Evolutionary conservation across 2,329 filamentous ascomycete species (phyloP), one percentile per base, ranked within the genome.

Genomic region (Apiospora rasikravindrae): DNA sequence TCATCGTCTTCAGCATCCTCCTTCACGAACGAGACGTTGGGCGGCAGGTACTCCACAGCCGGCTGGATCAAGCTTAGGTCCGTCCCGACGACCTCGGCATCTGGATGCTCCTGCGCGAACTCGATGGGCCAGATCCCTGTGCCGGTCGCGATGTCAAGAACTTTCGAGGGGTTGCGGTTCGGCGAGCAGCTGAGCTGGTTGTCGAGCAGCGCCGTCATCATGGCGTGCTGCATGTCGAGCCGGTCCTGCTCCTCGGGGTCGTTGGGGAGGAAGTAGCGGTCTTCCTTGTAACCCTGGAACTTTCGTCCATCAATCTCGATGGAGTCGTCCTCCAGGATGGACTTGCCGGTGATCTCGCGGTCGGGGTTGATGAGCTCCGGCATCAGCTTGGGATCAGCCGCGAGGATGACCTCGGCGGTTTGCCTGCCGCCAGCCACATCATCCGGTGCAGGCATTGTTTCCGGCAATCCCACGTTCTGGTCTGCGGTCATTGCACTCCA

Each of bases 181-280:
- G 78, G 81, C 7, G 82, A 77, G 67, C 81, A 83, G 66, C 81
- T 83, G 1, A 82, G 73, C 26, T 75, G 76, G 6, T 82, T 82
- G 37, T 82, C 78, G 0, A 81, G 83, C 0, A 79, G 78, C 70
- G 83, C 82, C 2, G 84, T 75, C 81, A 84, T 83, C 82, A 83
- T 83, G 8, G 51, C 45, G 26, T 70, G 69, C 33, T 70, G 69
- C 51, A 70, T 61, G 57, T 70, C 49, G 13, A 70, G 69, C 2
- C 69, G 49, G 26, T 40, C 45, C 57, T 70, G 69, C 53, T 70
- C 69, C 14, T 70, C 57, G 3, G 33, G 51, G 40, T 70, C 69
- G 29, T 70, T 70, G 14, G 69, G 69, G 5, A 70, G 33, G n/a
- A 44, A 64, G 47, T 71, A 71, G 22, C 42, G 37, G 33, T 37